Percentiles rank a stretch among this genome's conserved stretches.
Conservation (phyloP, 768 basidiomycete genomes). For the Hygrophoropsis aurantiaca region DNA sequence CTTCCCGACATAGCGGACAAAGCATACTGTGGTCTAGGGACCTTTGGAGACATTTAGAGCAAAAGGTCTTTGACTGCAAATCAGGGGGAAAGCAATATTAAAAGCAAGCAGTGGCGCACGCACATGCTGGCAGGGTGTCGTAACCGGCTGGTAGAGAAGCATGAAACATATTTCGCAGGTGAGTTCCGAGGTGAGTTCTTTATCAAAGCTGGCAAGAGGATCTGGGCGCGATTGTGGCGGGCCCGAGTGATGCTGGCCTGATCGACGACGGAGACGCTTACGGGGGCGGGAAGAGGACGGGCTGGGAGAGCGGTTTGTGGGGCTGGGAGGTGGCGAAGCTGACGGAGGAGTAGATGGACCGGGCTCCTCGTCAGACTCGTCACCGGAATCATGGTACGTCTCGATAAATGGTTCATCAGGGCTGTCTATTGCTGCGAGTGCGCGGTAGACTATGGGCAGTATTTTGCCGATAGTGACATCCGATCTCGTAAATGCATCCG, state of each 20-base stretch:
- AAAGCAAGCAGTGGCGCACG: constrained; percentile 28
- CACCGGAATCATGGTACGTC: constrained; percentile 27
- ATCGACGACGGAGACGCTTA: constrained; percentile 25
- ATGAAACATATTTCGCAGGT: constrained; percentile 91
- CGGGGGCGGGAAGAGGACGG: constrained; percentile 26
- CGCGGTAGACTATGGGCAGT: constrained; percentile 40
- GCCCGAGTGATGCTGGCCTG: constrained; percentile 30
- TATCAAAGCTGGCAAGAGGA: constrained; percentile 46
- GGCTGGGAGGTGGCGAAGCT: constrained; percentile 8
- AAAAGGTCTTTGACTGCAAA: constrained; percentile 70
- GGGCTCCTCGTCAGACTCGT: constrained; percentile 27
- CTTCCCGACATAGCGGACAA: constrained; percentile 86
- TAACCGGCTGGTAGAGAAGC: constrained; percentile 82
- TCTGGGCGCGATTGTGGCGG: constrained; percentile 23
- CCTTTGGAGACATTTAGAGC: constrained; percentile 83
- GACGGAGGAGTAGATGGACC: constrained; percentile 2
- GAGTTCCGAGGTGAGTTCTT: constrained; percentile 64
- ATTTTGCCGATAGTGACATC: constrained; percentile 65
- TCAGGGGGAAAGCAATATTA: constrained; percentile 3
- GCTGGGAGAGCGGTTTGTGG: constrained; percentile 6
- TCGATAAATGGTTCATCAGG: constrained; percentile 12
- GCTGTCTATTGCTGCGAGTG: constrained; percentile 9
- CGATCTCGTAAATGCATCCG: constrained; percentile 7
- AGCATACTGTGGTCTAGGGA: constrained; percentile 80
- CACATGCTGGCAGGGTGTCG: constrained; percentile 95